Evolutionary conservation across 306 rosid species (phyloP).

Genomic region (Acacia confusa): DNA sequence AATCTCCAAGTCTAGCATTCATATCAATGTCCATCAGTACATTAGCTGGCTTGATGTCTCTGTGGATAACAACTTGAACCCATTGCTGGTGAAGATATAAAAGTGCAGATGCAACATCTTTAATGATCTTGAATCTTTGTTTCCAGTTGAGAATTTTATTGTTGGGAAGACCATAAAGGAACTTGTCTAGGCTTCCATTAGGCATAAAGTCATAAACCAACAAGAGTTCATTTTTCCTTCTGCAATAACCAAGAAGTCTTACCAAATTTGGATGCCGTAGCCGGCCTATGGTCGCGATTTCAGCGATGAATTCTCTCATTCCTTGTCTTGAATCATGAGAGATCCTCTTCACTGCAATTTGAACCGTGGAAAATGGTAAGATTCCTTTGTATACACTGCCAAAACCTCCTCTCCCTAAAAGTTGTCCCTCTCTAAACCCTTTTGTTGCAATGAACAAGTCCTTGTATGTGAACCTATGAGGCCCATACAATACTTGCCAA

Average conservation of each 20-base stretch:
- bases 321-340: background rate
- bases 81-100: background rate
- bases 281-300: background rate
- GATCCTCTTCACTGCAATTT: background rate
- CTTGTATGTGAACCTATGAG: background rate
- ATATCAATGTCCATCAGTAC: background rate
- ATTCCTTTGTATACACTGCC: background rate
- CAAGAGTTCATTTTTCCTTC: background rate
- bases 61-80: background rate
- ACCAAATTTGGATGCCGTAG: background rate
- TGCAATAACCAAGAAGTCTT: background rate
- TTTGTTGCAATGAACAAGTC: background rate
- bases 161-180: background rate
- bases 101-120: background rate
- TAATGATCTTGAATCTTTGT: background rate
- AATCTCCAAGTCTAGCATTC: background rate
- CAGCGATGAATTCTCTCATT: background rate
- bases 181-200: background rate
- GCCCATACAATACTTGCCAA: background rate
- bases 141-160: background rate
- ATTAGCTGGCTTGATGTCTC: background rate
- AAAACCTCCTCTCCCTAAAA: background rate
- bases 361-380: background rate
- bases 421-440: background rate
- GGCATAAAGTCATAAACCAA: background rate